These are phyloP conservation scores for Nemania diffusa DNA, from an alignment of 2,329 filamentous ascomycete genomes.

Conservation along the genomic window DNA sequence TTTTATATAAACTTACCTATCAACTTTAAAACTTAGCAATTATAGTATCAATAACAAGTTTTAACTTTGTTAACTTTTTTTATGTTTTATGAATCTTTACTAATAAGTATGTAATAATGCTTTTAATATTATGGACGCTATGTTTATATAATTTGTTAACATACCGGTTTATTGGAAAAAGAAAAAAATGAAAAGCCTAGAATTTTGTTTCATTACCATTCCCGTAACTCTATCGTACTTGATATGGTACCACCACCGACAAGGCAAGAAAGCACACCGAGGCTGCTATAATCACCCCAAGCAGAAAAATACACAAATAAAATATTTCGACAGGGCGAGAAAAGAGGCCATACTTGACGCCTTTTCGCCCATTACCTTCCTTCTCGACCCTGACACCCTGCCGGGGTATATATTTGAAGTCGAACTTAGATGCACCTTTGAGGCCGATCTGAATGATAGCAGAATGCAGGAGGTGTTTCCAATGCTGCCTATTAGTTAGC, in stretches of 20 bases:
- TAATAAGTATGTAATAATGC: too few relatives aligned
- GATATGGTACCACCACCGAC: conserved; percentile 1
- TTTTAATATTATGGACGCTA: too few relatives aligned
- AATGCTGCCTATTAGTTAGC: conserved; percentile 10
- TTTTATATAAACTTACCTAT: too few relatives aligned
- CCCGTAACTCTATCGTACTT: not conserved
- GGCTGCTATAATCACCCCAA: conserved; percentile 29
- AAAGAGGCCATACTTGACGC: conserved; percentile 31
- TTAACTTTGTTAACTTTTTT: too few relatives aligned
- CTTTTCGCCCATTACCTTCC: conserved; percentile 37
- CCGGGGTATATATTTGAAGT: conserved; percentile 50
- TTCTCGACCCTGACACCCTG: conserved; percentile 38
- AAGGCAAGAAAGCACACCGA: not conserved
- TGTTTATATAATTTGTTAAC: too few relatives aligned
- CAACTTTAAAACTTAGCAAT: too few relatives aligned
- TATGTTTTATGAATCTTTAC: too few relatives aligned
- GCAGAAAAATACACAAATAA: conserved; percentile 41
- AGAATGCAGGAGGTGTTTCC: conserved; percentile 43
- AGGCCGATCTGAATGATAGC: conserved; percentile 48
- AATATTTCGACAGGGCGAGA: conserved; percentile 44
- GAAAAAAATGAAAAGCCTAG: too few relatives aligned
- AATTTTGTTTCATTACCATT: too few relatives aligned
- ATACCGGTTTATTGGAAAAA: too few relatives aligned
- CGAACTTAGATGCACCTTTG: conserved; percentile 46
- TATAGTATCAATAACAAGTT: too few relatives aligned